phyloP scores from a whole-genome alignment of 345 rosid genomes.

The Isatis tinctoria region DNA sequence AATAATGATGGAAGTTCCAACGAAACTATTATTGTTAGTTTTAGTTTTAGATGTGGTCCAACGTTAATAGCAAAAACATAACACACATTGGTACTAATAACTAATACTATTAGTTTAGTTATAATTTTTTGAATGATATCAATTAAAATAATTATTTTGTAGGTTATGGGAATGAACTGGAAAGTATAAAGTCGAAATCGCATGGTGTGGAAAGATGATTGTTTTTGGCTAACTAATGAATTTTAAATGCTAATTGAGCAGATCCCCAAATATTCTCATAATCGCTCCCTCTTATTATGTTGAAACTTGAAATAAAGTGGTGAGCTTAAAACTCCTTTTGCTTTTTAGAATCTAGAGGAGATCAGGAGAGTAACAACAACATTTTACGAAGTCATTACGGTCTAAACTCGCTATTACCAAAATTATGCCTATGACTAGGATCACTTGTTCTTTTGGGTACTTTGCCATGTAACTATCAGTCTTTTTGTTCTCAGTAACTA shows the following conservation, averaged over 20 bases:
- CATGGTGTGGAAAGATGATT: conserved; percentile 33
- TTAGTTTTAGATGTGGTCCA: conserved; percentile 22
- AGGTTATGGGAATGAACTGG: conserved; percentile 31
- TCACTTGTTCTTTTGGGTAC: too few species aligned
- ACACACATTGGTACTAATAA: neutral
- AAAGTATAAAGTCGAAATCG: conserved; percentile 28
- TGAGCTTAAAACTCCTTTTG: conserved; percentile 16
- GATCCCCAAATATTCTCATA: conserved; percentile 35
- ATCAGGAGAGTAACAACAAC: neutral
- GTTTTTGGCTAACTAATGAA: conserved; percentile 18
- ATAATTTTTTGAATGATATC: neutral
- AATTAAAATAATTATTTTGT: neutral
- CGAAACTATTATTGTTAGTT: conserved; percentile 1
- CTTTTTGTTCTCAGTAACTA: neutral
- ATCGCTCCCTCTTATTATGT: conserved; percentile 14
- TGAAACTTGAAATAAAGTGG: conserved; percentile 30
- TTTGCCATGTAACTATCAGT: too few species aligned
- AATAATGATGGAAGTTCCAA: neutral
- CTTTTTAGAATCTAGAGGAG: conserved; percentile 29
- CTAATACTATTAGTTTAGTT: neutral
- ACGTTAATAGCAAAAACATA: neutral
- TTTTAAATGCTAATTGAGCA: conserved; percentile 17
- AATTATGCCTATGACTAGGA: neutral
- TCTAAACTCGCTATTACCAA: neutral
- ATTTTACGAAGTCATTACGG: neutral